Evolutionary conservation across 176 grass and related monocot genomes (phyloP), one percentile per base, ranked within the genome.

Genomic region (Alopecurus myosuroides): DNA sequence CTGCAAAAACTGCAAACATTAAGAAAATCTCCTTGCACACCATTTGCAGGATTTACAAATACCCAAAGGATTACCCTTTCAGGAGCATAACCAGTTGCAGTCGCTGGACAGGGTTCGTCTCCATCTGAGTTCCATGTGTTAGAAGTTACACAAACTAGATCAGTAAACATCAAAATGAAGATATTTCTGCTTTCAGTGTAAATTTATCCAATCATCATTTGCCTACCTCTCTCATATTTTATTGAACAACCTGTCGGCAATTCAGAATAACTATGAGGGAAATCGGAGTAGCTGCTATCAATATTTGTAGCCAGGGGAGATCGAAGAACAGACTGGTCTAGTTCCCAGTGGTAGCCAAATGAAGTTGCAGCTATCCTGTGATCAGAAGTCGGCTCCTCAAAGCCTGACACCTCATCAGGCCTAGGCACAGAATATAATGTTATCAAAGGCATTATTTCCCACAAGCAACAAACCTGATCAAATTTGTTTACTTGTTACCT

Each of bases 211-310:
- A 23, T 5, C 7, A 29, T 31, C 73, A 74, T 79, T 84, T 61
- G 49, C 23, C 33, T 67, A 81, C 89, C 89, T 89, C 89, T 84
- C 62, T 79, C 63, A 40, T 37, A 70, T 65, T 82, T 58, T 75
- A 26, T 78, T 44, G 76, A 87, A 79, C 36, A 86, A 88, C 64
- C 88, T 77, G 51, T 65, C 76, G 83, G 74, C 69, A 93, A 81
- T 28, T 86, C 76, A 30, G 44, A 84, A 77, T 86, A 94, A 64
- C 83, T 86, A 53, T 70, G 70, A 61, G 83, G 86, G 22, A 88
- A 86, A 50, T 62, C 46, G 70, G 86, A 84, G 70, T 65, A 90
- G 73, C 65, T 80, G 45, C 68, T 81, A 48, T 86, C 12, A 64
- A 65, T 76, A 22, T 78, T 86, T 77, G 58, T 73, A 78, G 53